Conservation (phyloP, 2,329 filamentous ascomycete genomes). For the Cytospora piceicola region DNA sequence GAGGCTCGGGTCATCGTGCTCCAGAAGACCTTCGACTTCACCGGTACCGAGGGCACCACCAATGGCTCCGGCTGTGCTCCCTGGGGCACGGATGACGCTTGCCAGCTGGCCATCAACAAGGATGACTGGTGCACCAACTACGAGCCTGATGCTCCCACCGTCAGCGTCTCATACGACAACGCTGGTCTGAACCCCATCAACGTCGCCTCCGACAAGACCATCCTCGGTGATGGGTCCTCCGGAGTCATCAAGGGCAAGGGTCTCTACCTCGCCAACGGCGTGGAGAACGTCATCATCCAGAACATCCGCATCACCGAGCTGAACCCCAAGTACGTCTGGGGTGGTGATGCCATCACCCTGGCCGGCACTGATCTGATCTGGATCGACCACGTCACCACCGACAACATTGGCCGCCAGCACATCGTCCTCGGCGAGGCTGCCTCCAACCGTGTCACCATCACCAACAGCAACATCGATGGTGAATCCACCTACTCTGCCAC, state of each 20-base stretch:
- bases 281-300: constrained; percentile 64
- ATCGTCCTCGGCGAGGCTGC: constrained; percentile 60
- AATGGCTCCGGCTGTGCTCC: constrained; percentile 61
- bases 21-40: constrained; percentile 60
- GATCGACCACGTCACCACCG: constrained; percentile 60
- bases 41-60: constrained; percentile 55
- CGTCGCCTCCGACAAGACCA: constrained; percentile 61
- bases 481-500: constrained; percentile 57
- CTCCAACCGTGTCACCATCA: constrained; percentile 60
- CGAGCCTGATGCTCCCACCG: constrained; percentile 53
- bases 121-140: constrained; percentile 64
- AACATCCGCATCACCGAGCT: constrained; percentile 59
- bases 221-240: constrained; percentile 56
- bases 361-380: constrained; percentile 51
- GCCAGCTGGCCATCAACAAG: constrained; percentile 65
- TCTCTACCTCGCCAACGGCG: constrained; percentile 50
- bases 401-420: constrained; percentile 63
- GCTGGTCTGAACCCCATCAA: constrained; percentile 54
- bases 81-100: constrained; percentile 55
- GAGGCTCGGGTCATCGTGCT: constrained; percentile 61
- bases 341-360: constrained; percentile 61
- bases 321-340: constrained; percentile 62
- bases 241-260: constrained; percentile 64
- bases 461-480: constrained; percentile 64
- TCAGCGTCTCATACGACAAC: constrained; percentile 52